A percentile compares a stretch with the other conserved stretches of the same genome.
Conservation (phyloP, 768 basidiomycete genomes). For the Fomitopsis pulvina region DNA sequence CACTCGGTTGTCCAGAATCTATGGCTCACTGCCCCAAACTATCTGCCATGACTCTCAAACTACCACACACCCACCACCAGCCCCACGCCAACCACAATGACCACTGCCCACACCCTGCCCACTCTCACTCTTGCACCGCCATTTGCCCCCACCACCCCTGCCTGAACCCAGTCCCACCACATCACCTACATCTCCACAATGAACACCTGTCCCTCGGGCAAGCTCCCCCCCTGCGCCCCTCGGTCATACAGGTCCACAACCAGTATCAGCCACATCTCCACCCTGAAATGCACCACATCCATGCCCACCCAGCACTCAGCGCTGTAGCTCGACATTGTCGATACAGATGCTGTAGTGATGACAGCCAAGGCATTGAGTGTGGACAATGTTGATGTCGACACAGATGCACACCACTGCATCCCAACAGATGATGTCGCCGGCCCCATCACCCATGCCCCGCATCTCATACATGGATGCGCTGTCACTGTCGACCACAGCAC, state of each 20-base stretch:
- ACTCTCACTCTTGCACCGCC: conserved; percentile 2
- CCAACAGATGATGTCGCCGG: neutral
- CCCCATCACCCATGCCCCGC: conserved; percentile 2
- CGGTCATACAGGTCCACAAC: conserved; percentile 69
- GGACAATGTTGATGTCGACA: conserved; percentile 9
- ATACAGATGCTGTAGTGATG: neutral
- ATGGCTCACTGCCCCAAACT: too few relatives aligned
- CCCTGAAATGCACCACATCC: conserved; percentile 40
- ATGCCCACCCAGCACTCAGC: conserved; percentile 8
- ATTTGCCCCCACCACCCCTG: conserved; percentile 46
- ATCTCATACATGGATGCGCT: neutral
- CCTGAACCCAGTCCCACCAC: conserved; percentile 65
- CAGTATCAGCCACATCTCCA: conserved; percentile 60
- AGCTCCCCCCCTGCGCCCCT: conserved; percentile 38
- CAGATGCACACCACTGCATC: conserved; percentile 11
- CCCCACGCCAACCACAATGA: too few relatives aligned
- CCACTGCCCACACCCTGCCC: too few relatives aligned
- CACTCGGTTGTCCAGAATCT: too few relatives aligned
- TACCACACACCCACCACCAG: too few relatives aligned
- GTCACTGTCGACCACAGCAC: conserved; percentile 24
- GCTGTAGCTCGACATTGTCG: conserved; percentile 3
- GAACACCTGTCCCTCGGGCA: conserved; percentile 78
- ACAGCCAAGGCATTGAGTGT: neutral
- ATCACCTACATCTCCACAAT: conserved; percentile 69
- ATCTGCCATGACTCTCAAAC: too few relatives aligned